A percentile compares a stretch with the other conserved stretches of the same genome.
Conservation (phyloP, 2,329 filamentous ascomycete genomes). For the Achaetomium macrosporum region DNA sequence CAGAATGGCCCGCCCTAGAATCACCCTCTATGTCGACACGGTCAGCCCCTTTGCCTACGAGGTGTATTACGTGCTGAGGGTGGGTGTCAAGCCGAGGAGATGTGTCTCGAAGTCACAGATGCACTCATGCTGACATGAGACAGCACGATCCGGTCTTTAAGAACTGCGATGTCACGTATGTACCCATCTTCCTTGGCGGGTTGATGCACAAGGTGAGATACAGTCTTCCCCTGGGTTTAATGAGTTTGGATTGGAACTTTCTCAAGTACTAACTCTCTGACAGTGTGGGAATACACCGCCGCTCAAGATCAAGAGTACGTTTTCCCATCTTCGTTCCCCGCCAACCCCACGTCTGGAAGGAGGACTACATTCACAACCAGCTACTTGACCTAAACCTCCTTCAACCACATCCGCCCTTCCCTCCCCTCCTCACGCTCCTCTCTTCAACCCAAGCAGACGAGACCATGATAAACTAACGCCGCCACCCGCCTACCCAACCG, state of each 20-base stretch:
- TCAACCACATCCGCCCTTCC: too few relatives aligned
- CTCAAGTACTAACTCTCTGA: too few relatives aligned
- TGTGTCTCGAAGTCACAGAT: not conserved
- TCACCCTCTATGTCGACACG: constrained; percentile 36
- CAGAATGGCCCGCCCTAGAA: constrained; percentile 25
- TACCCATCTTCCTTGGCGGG: constrained; percentile 36
- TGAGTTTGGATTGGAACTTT: not conserved
- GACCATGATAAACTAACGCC: not conserved
- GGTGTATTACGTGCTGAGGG: constrained; percentile 35
- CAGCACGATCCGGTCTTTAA: constrained; percentile 31
- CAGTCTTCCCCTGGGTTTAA: not conserved
- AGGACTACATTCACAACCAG: too few relatives aligned
- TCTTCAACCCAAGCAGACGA: not conserved
- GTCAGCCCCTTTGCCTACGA: constrained; percentile 37
- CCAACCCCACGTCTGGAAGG: too few relatives aligned
- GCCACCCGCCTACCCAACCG: not conserved
- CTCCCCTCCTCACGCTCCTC: not conserved
- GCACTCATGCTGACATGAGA: not conserved
- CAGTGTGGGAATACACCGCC: constrained; percentile 34
- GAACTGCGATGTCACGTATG: constrained; percentile 29
- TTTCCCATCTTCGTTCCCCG: not conserved
- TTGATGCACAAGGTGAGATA: constrained; percentile 32
- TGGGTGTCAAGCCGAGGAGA: constrained; percentile 21
- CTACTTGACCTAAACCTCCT: too few relatives aligned
- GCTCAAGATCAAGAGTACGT: constrained; percentile 34